Conservation (phyloP, 2,329 filamentous ascomycete genomes). For the Chalara sp. region DNA sequence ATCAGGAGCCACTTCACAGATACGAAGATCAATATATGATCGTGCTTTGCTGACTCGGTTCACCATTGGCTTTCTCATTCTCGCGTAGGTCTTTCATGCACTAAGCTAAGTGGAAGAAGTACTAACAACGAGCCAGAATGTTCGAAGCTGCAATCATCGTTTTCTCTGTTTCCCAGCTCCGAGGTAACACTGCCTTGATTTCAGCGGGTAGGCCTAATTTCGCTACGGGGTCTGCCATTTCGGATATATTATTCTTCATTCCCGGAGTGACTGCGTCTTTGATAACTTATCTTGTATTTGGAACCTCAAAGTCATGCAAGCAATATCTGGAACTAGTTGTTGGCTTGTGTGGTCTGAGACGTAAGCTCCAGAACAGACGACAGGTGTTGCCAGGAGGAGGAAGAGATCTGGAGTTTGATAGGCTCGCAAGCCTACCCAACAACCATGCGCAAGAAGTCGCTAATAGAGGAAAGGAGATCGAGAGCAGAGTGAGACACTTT, state of each 20-base stretch:
- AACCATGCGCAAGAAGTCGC: not conserved
- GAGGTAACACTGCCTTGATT: constrained; percentile 25
- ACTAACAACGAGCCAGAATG: constrained; percentile 14
- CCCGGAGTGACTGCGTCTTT: constrained; percentile 32
- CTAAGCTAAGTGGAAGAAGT: constrained; percentile 3
- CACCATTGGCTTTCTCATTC: constrained; percentile 35
- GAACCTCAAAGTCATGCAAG: constrained; percentile 31
- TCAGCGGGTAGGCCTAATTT: constrained; percentile 28
- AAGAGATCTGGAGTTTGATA: not conserved
- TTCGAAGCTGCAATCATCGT: constrained; percentile 34
- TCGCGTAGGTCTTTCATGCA: constrained; percentile 21
- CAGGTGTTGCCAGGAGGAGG: not conserved
- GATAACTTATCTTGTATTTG: constrained; percentile 34
- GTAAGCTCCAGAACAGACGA: not conserved
- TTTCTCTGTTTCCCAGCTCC: constrained; percentile 29
- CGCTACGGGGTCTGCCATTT: constrained; percentile 23
- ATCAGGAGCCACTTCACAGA: constrained; percentile 4
- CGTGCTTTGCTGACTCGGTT: constrained; percentile 39
- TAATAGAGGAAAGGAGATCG: not conserved
- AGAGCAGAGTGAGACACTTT: not conserved
- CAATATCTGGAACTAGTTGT: constrained; percentile 21
- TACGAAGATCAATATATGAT: constrained; percentile 34
- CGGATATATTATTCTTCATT: constrained; percentile 30
- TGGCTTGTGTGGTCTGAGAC: constrained; percentile 11
- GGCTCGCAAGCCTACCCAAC: not conserved